These are phyloP conservation scores for Sphagnum tenellum DNA, from an alignment of 225 moss, liverwort and hornwort genomes.

Conservation along the genomic window DNA sequence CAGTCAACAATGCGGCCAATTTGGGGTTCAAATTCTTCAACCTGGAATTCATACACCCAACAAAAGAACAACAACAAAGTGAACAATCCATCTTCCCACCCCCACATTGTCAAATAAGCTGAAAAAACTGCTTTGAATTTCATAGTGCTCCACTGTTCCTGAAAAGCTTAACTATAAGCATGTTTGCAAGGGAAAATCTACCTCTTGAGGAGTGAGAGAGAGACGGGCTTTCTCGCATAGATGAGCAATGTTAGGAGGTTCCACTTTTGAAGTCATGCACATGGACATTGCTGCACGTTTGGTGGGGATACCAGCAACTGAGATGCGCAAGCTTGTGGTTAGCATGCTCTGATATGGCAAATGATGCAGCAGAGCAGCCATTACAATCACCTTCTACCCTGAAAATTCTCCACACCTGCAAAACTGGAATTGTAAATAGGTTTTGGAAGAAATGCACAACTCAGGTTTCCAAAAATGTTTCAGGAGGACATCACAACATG, in stretches of 20 bases:
- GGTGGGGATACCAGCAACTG: conserved; percentile 14
- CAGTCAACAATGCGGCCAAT: conserved; percentile 87
- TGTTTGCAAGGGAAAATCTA: conserved; percentile 7
- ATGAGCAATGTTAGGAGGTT: conserved; percentile 58
- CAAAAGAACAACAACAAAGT: background rate
- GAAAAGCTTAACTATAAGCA: too few species aligned
- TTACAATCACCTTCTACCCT: too few species aligned
- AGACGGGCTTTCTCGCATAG: conserved; percentile 95
- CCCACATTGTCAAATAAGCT: background rate
- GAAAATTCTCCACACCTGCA: too few species aligned
- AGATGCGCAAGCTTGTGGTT: conserved; percentile 17
- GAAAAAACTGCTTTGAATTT: background rate
- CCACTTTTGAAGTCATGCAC: conserved; percentile 43
- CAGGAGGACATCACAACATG: too few species aligned
- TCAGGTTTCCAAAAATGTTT: too few species aligned
- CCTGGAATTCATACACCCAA: conserved; percentile 26
- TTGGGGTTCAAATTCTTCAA: conserved; percentile 76
- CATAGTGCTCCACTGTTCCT: too few species aligned
- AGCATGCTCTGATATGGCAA: conserved; percentile 7
- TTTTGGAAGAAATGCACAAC: too few species aligned
- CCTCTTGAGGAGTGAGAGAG: conserved; percentile 65
- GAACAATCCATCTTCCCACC: background rate
- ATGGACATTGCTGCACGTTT: conserved; percentile 16
- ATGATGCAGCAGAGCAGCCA: too few species aligned
- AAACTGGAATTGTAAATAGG: too few species aligned